Conservation (phyloP, 257 asterid genomes). For the Penstemon newberryi region DNA sequence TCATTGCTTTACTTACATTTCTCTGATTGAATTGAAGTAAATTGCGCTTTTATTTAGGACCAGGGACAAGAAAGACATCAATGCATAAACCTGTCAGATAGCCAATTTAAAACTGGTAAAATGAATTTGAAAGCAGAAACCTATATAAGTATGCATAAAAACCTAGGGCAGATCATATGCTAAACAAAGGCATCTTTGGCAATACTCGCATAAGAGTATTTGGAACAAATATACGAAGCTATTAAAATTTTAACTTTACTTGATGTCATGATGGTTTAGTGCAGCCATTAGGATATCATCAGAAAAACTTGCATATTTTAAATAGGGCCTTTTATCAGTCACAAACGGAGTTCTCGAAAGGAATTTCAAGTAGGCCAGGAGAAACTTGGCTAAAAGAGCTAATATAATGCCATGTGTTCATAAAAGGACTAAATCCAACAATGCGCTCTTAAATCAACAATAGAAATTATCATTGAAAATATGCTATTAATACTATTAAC, state of each 20-base stretch:
- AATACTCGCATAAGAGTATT: not conserved
- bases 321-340: not conserved
- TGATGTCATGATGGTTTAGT: no score
- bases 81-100: conserved; percentile 78
- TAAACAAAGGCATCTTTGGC: not conserved
- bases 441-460: no score
- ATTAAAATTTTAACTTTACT: no score
- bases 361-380: conserved; percentile 5
- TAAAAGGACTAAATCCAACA: no score
- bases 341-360: not conserved
- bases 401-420: no score
- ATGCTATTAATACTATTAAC: no score
- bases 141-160: conserved; percentile 16
- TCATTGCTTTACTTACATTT: conserved; percentile 60
- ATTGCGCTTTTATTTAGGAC: conserved; percentile 65
- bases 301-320: no score
- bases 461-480: no score
- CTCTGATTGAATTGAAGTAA: conserved; percentile 90
- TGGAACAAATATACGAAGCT: not conserved
- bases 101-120: conserved; percentile 30
- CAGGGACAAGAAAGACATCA: conserved; percentile 90
- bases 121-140: conserved; percentile 17
- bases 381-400: not conserved
- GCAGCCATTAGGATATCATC: no score
- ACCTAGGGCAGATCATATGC: conserved; percentile 5